A percentile compares a stretch with the other conserved stretches of the same genome.
Evolutionary conservation across 345 rosid species (phyloP).

Genomic region (Iberis pinnata): DNA sequence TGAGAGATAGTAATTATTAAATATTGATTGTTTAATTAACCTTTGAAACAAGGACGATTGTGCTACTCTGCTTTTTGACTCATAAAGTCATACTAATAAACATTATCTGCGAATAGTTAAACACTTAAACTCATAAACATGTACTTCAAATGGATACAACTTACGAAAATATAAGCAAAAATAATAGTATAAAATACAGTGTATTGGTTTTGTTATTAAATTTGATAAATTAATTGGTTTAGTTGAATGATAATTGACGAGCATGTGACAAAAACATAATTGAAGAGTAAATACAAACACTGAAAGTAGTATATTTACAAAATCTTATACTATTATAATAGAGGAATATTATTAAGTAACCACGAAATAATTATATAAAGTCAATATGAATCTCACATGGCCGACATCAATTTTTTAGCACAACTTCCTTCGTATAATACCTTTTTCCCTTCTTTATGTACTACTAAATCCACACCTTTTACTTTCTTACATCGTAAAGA

Average conservation of each 20-base stretch:
- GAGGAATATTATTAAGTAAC: constrained; percentile 10
- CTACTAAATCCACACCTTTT: constrained; percentile 20
- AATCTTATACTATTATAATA: neutral
- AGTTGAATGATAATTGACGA: constrained; percentile 14
- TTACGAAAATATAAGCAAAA: neutral
- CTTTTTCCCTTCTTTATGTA: constrained; percentile 1
- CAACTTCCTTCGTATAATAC: constrained; percentile 23
- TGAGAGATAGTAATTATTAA: constrained; percentile 25
- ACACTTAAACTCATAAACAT: neutral
- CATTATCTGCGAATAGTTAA: constrained; percentile 10
- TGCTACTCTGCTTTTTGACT: constrained; percentile 18
- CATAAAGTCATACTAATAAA: neutral
- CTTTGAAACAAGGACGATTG: constrained; percentile 11
- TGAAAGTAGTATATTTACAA: constrained; percentile 10
- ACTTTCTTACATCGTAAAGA: neutral
- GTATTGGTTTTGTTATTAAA: neutral
- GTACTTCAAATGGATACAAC: neutral
- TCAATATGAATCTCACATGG: constrained; percentile 44
- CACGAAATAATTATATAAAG: constrained; percentile 25
- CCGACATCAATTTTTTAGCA: constrained; percentile 38
- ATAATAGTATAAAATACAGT: neutral
- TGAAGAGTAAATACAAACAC: constrained; percentile 11
- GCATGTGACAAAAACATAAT: constrained; percentile 21
- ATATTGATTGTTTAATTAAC: constrained; percentile 22
- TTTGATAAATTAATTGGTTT: constrained; percentile 1